A percentile compares a stretch with the other conserved stretches of the same genome.
Conservation (phyloP, 305 asterid genomes). For the Fraxinus xanthoxyloides region DNA sequence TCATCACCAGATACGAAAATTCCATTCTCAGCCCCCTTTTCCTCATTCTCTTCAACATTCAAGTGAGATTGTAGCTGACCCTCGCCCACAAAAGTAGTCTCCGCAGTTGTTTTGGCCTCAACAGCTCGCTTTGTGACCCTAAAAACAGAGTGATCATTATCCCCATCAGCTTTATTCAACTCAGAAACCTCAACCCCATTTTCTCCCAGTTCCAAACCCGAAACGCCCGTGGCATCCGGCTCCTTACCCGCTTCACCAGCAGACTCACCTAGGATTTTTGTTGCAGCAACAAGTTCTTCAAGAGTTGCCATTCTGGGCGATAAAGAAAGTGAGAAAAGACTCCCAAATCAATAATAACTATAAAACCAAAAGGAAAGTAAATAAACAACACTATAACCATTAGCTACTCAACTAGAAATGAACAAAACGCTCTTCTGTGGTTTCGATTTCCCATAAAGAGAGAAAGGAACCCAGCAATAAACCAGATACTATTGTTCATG, state of each 20-base stretch:
- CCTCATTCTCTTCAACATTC: background rate
- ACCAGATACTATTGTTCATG: background rate
- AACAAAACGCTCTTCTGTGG: background rate
- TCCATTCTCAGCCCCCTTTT: background rate
- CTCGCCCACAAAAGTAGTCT: conserved; percentile 12
- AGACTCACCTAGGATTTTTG: conserved; percentile 15
- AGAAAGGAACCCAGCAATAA: background rate
- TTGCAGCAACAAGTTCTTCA: conserved; percentile 35
- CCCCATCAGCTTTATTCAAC: conserved; percentile 9
- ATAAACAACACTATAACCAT: conserved; percentile 2
- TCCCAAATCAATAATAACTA: background rate
- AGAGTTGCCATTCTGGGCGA: conserved; percentile 22
- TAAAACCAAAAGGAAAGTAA: background rate
- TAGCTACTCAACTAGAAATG: conserved; percentile 9
- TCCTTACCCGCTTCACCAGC: background rate
- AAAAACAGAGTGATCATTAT: conserved; percentile 14
- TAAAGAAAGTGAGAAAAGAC: conserved; percentile 1
- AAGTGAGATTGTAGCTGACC: background rate
- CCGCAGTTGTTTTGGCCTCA: background rate
- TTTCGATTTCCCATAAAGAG: background rate
- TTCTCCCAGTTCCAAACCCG: conserved; percentile 21
- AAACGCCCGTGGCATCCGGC: conserved; percentile 17
- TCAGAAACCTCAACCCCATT: conserved; percentile 17
- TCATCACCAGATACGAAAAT: background rate
- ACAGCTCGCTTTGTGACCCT: background rate